Base-by-base conservation (phyloP, 331 rosid species). In the Quercus tomentella region DNA sequence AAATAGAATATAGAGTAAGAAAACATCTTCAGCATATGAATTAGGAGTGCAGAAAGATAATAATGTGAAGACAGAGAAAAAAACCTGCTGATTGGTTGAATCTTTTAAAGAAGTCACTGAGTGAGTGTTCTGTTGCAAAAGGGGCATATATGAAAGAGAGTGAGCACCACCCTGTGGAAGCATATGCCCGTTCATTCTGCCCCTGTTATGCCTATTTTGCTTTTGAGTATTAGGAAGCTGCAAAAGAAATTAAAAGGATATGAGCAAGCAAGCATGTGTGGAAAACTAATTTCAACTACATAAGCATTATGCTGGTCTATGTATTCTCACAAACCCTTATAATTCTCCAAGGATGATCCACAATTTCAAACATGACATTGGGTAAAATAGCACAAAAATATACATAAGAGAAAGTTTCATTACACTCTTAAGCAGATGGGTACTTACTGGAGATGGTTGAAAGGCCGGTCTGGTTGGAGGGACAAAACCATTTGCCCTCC, bases 151-250 rank as follows among this genome's bases (percentile, higher is more conserved):
- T 20, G 83, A 63, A 73, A 68, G 81, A 73, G 91, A 62, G 67
- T 75, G 83, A 72, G 80, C 78, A 72, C 82, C 84, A 74, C 90
- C 91, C 74, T 86, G 90, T 51, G 93, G 70, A 74, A 66, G 72
- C 57, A 87, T 70, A 72, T 76, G 86, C 31, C 91, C 97, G 75
- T 87, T 92, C 82, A 80, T 82, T 87, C 93, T 89, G 22, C 93
- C 91, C 82, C 94, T 83, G 84, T 82, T 92, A 77, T 87, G 93
- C 91, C 91, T 86, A 68, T 82, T 84, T 77, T 81, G 97, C 85
- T 97, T 88, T 56, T 87, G 84, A 84, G 77, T 73, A 84, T 78
- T 91, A 37, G 97, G 77, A 78, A 82, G 84, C 97, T 92, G 91
- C 37, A 81, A 63, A 80, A 73, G 17, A 67, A 76, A 37, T 25